Evolutionary conservation across 768 basidiomycete genomes (phyloP), one percentile per base, ranked within the genome.

Genomic region (Psilocybe cubensis): DNA sequence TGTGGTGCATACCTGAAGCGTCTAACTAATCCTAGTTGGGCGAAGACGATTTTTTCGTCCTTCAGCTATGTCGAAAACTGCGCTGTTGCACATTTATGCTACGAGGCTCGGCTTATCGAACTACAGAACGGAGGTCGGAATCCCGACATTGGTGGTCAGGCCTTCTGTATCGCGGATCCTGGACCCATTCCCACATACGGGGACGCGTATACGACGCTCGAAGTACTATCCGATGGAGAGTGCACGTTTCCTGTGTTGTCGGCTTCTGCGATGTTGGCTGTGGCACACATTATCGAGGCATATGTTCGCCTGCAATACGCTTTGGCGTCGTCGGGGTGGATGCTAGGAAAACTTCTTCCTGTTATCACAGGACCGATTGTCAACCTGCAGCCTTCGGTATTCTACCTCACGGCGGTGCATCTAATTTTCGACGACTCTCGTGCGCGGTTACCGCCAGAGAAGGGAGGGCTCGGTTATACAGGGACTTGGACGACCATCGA

Each of bases 21-120:
- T 43, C 73, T 79, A 65, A 67, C 73, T 48, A 89, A 86, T 64
- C 86, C 84, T 1, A 82, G 84, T 0, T 92, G 89, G 89, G 76
- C 83, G 28, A 58, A 65, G 3, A 76, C 78, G 56, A 79, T 82
- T 54, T 63, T 90, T 31, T 84, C 87, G 61, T 87, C 86, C 7
- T 88, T 87, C 69, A 72, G 75, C 63, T 90, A 90, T 61, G 89
- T 91, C 58, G 91, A 92, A 72, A 92, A 92, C 64, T 87, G 84
- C 63, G 84, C 86, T 0, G 73, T 85, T 1, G 85, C 89, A 0
- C 91, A 92, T 66, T 72, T 92, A 18, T 81, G 80, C 62, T 92
- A 91, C 69, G 90, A 92, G 70, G 79, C 79, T 56, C 83, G 89
- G 12, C 82, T 92, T 29, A 72, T 88, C 51, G 89, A 89, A 52